A percentile compares a stretch with the other conserved stretches of the same genome.
phyloP scores from a whole-genome alignment of 805 yeast species.

The Wickerhamomyces xylosicus region DNA sequence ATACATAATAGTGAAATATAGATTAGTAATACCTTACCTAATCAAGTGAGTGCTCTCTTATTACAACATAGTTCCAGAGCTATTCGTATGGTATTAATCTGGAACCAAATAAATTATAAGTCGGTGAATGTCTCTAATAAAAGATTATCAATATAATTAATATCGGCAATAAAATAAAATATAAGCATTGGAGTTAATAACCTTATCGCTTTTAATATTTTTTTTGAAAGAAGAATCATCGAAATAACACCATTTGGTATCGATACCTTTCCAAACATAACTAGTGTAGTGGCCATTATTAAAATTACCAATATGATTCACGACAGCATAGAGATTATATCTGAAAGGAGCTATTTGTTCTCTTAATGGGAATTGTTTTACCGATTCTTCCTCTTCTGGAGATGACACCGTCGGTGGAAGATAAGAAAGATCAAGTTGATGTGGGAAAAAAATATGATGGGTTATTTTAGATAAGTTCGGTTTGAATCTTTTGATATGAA shows the following conservation, averaged over 20 bases:
- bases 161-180: slow-evolving; percentile 51
- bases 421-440: slow-evolving; percentile 40
- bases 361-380: slow-evolving; percentile 45
- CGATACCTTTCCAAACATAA: slow-evolving; percentile 52
- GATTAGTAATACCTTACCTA: no score
- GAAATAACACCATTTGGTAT: slow-evolving; percentile 59
- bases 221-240: slow-evolving; percentile 67
- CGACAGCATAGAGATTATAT: slow-evolving; percentile 71
- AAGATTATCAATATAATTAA: no score
- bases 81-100: no score
- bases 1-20: no score
- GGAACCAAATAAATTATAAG: no score
- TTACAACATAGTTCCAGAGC: no score
- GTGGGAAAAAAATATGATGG: slow-evolving; percentile 63
- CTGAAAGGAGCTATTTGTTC: slow-evolving; percentile 76
- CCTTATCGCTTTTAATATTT: slow-evolving; percentile 38
- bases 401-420: slow-evolving; percentile 9
- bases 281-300: slow-evolving; percentile 88
- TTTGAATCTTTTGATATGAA: slow-evolving; percentile 78
- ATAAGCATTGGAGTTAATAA: slow-evolving; percentile 68
- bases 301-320: slow-evolving; percentile 74
- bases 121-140: no score
- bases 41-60: no score
- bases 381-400: slow-evolving; percentile 3
- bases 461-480: slow-evolving; percentile 20